These are phyloP conservation scores for Dichotomopilus funicola DNA, from an alignment of 2,329 filamentous ascomycete species.

Conservation along the genomic window DNA sequence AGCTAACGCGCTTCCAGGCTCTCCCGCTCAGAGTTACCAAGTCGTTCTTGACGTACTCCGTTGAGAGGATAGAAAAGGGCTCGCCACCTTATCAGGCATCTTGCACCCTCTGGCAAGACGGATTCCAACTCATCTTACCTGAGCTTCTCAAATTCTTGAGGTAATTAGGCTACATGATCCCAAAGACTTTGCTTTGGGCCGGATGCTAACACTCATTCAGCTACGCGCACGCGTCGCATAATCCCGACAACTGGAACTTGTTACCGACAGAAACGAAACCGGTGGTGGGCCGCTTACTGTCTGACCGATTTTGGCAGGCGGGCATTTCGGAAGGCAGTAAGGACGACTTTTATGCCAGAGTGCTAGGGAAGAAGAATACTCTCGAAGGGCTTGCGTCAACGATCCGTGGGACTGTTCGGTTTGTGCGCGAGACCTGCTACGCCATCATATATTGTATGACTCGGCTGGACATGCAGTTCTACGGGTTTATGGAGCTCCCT, in stretches of 20 bases:
- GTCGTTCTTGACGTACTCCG: conserved; percentile 84
- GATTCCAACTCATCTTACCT: conserved; percentile 76
- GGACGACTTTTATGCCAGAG: conserved; percentile 91
- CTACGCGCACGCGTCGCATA: conserved; percentile 87
- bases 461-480: conserved; percentile 79
- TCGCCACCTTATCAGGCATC: conserved; percentile 69
- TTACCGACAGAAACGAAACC: conserved; percentile 68
- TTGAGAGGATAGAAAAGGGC: conserved; percentile 75
- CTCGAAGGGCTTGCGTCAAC: conserved; percentile 92
- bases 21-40: conserved; percentile 84
- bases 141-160: conserved; percentile 78
- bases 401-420: conserved; percentile 79
- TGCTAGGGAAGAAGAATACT: conserved; percentile 80
- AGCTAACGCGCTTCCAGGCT: conserved; percentile 35
- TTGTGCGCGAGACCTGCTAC: conserved; percentile 88
- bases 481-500: conserved; percentile 79
- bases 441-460: conserved; percentile 93
- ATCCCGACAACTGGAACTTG: conserved; percentile 74
- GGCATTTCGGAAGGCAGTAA: conserved; percentile 94
- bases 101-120: conserved; percentile 75
- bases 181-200: background rate
- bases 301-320: conserved; percentile 96
- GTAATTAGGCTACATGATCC: conserved; percentile 31
- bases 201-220: conserved; percentile 34
- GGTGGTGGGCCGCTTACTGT: conserved; percentile 76